Conservation (phyloP, 306 rosid species). For the Boehmeria nivea region DNA sequence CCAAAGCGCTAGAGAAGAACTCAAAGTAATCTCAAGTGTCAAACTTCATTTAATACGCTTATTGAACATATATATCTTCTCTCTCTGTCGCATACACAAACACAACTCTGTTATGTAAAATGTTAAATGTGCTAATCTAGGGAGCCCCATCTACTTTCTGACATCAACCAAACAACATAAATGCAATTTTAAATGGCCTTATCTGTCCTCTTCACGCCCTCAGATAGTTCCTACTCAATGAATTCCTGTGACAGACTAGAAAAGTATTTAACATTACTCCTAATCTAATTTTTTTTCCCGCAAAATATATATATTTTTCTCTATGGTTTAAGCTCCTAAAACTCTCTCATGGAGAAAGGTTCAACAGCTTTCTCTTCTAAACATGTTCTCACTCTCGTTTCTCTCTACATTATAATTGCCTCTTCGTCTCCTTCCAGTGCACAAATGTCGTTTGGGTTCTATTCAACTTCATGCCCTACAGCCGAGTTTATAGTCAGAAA, state of each 20-base stretch:
- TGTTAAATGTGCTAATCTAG: not conserved
- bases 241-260: slow-evolving; percentile 9
- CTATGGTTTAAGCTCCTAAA: not conserved
- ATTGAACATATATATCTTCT: not conserved
- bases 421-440: slow-evolving; percentile 28
- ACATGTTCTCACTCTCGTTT: slow-evolving; percentile 16
- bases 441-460: slow-evolving; percentile 59
- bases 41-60: not conserved
- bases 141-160: slow-evolving; percentile 55
- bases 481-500: slow-evolving; percentile 65
- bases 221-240: slow-evolving; percentile 8
- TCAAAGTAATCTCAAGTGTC: not conserved
- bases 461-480: slow-evolving; percentile 62
- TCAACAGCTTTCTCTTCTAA: slow-evolving; percentile 6
- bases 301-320: not conserved
- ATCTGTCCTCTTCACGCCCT: slow-evolving; percentile 3
- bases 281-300: not conserved
- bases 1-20: not conserved
- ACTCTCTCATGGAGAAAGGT: slow-evolving; percentile 42
- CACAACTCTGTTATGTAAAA: not conserved
- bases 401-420: slow-evolving; percentile 17
- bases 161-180: slow-evolving; percentile 57
- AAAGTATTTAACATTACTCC: not conserved
- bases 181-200: slow-evolving; percentile 46
- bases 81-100: not conserved